phyloP scores from a whole-genome alignment of 129 eudicot species.

The Lactuca saligna region DNA sequence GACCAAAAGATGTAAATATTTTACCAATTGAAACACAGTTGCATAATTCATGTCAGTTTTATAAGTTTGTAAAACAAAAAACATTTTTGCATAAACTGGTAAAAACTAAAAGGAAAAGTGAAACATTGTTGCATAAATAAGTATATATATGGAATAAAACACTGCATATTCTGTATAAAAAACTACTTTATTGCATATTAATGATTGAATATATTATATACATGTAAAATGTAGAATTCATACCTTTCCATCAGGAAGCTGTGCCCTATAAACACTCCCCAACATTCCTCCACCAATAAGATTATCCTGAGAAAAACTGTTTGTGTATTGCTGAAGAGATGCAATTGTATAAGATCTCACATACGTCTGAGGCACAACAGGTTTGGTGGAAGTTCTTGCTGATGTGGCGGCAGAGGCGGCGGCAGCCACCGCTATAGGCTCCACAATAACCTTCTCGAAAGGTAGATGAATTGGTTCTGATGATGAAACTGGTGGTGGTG shows the following conservation, averaged over 20 bases:
- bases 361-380: conserved; percentile 50
- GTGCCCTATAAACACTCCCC: conserved; percentile 89
- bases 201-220: too few species aligned
- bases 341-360: conserved; percentile 80
- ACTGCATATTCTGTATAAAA: too few species aligned
- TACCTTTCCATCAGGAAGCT: conserved; percentile 90
- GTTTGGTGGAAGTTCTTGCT: conserved; percentile 43
- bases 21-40: too few species aligned
- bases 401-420: conserved; percentile 43
- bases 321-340: conserved; percentile 88
- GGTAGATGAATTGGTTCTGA: conserved; percentile 38
- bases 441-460: conserved; percentile 60
- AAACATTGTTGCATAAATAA: not conserved
- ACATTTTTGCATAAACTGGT: too few species aligned
- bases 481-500: conserved; percentile 44
- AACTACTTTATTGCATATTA: too few species aligned
- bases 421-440: conserved; percentile 32
- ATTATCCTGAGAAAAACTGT: conserved; percentile 91
- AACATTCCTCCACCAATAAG: conserved; percentile 81
- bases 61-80: too few species aligned
- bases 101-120: too few species aligned
- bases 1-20: too few species aligned
- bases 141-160: too few species aligned
- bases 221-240: not conserved
- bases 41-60: too few species aligned